Evolutionary conservation across 352 stramenopile genomes (phyloP).

Genomic region (Globisporangium solare): DNA sequence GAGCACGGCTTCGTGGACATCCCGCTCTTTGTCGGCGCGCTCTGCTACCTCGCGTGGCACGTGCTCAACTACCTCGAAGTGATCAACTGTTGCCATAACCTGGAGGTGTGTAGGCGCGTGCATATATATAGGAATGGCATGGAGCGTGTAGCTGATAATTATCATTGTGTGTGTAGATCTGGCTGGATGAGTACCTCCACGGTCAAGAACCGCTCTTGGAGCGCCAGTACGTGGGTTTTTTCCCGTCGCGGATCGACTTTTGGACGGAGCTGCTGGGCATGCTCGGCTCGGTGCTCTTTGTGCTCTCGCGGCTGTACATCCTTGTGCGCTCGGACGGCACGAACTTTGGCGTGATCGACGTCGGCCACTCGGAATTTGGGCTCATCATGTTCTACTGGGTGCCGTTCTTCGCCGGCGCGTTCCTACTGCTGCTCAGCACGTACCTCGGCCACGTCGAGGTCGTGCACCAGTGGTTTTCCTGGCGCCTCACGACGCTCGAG

Average conservation of each 20-base stretch:
- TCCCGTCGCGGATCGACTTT: constrained; percentile 81
- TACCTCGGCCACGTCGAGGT: constrained; percentile 83
- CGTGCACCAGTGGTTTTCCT: constrained; percentile 81
- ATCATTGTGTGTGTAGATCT: constrained; percentile 31
- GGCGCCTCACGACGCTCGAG: constrained; percentile 55
- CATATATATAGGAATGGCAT: not conserved
- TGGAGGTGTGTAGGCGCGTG: constrained; percentile 30
- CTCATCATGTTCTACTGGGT: constrained; percentile 81
- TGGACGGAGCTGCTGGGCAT: constrained; percentile 66
- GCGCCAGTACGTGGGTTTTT: constrained; percentile 67
- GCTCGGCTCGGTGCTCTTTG: constrained; percentile 54
- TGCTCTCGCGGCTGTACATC: constrained; percentile 55
- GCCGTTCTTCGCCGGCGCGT: constrained; percentile 77
- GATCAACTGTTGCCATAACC: constrained; percentile 86
- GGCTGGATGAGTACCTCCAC: constrained; percentile 84
- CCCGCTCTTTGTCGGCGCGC: constrained; percentile 49
- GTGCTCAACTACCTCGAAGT: constrained; percentile 79
- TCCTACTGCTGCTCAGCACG: constrained; percentile 64
- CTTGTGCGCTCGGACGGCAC: constrained; percentile 41
- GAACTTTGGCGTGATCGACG: constrained; percentile 76
- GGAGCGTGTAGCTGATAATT: not conserved
- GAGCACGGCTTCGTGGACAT: constrained; percentile 50
- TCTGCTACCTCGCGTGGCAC: constrained; percentile 56
- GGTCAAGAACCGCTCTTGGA: constrained; percentile 63
- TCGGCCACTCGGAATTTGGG: constrained; percentile 51